These are phyloP conservation scores for Neonothopanus nambi DNA, from an alignment of 1,284 basidiomycete species.

Conservation along the genomic window DNA sequence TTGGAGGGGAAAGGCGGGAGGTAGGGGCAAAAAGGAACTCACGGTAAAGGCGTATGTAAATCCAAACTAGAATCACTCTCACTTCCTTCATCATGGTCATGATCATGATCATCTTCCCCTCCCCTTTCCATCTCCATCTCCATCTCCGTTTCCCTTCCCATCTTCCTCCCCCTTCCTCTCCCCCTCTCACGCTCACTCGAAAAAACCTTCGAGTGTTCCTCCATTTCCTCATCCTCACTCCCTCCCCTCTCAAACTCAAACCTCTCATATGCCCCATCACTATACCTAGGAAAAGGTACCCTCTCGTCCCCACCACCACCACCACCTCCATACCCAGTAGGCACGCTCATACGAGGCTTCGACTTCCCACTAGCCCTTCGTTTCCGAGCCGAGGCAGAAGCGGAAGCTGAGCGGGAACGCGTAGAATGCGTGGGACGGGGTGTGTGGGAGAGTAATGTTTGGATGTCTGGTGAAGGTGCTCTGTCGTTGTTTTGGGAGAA, in stretches of 20 bases:
- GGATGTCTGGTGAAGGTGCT: conserved; percentile 3
- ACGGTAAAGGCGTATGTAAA: conserved; percentile 77
- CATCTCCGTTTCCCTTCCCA: not conserved
- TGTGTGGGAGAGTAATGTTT: conserved; percentile 2
- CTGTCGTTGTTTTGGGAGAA: not conserved
- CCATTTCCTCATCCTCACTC: not conserved
- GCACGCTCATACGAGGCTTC: too few species aligned
- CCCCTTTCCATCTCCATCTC: not conserved
- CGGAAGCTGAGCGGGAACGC: too few species aligned
- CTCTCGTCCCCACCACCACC: conserved; percentile 6
- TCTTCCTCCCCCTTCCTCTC: not conserved
- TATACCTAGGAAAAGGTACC: conserved; percentile 15
- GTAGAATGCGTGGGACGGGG: conserved; percentile 4
- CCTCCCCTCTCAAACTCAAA: not conserved
- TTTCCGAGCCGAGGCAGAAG: too few species aligned
- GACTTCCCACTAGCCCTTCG: not conserved
- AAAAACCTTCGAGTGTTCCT: not conserved
- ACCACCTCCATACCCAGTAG: too few species aligned
- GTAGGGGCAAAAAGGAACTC: conserved; percentile 72
- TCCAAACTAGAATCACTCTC: conserved; percentile 71
- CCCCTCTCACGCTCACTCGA: not conserved
- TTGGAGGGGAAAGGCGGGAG: conserved; percentile 60
- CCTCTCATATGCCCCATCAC: too few species aligned
- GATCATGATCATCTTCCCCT: conserved; percentile 20
- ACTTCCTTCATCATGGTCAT: not conserved